Conservation (phyloP, 2,329 filamentous ascomycete species). For the Colletotrichum simmondsii region DNA sequence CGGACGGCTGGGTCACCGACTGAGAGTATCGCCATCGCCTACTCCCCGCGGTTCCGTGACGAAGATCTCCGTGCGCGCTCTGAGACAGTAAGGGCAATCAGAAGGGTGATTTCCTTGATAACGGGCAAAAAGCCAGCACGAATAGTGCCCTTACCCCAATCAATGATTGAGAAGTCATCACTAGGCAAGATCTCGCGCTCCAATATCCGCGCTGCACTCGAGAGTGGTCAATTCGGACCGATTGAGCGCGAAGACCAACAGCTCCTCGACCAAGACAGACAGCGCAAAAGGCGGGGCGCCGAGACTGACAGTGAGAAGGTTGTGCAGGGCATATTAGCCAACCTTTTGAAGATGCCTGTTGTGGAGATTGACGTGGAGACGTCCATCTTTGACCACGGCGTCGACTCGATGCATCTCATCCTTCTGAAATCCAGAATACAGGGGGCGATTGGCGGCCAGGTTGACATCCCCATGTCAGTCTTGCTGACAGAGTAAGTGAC, state of each 20-base stretch:
- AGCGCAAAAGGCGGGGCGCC: conserved; percentile 35
- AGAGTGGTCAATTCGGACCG: conserved; percentile 41
- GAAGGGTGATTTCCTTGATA: conserved; percentile 17
- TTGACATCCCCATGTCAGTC: conserved; percentile 46
- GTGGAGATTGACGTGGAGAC: conserved; percentile 39
- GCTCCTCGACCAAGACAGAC: conserved; percentile 34
- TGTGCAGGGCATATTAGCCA: conserved; percentile 36
- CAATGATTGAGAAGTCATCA: conserved; percentile 12
- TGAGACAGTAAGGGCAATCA: conserved; percentile 35
- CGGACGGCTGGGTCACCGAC: conserved; percentile 39
- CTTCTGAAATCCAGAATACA: conserved; percentile 49
- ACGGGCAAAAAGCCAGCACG: conserved; percentile 16
- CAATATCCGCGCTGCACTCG: conserved; percentile 49
- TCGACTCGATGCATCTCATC: conserved; percentile 54
- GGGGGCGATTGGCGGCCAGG: conserved; percentile 42
- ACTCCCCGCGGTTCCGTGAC: conserved; percentile 43
- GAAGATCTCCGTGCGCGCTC: conserved; percentile 39
- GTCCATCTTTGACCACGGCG: conserved; percentile 45
- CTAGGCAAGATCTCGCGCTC: conserved; percentile 48
- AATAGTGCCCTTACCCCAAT: conserved; percentile 18
- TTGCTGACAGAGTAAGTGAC: conserved; percentile 46
- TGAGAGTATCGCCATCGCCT: conserved; percentile 53
- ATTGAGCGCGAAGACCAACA: conserved; percentile 28
- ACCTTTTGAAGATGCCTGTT: conserved; percentile 30
- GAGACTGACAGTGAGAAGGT: conserved; percentile 34